phyloP scores from a whole-genome alignment of 495 filamentous ascomycete genomes.

The Penicillium malachiteum region DNA sequence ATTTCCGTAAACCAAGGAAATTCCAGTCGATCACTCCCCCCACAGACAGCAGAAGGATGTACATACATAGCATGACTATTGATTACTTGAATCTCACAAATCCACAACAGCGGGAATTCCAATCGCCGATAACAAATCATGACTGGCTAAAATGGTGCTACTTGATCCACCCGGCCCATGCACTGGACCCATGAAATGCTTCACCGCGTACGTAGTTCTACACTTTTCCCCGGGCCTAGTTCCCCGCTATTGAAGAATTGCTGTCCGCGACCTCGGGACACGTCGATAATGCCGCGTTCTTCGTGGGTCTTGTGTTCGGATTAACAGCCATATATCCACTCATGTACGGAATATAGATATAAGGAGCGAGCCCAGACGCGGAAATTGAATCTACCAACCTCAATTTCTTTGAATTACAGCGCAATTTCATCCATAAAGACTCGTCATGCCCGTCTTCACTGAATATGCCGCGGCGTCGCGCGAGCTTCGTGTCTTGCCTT shows the following conservation, averaged over 20 bases:
- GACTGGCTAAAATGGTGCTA: constrained; percentile 3
- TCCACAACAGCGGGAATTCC: constrained; percentile 5
- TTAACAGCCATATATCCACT: no score
- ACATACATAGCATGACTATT: constrained; percentile 5
- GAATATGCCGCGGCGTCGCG: constrained; percentile 39
- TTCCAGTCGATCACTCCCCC: neutral
- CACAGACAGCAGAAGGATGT: neutral
- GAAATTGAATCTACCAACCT: neutral
- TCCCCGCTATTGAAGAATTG: constrained; percentile 9
- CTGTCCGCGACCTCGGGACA: neutral
- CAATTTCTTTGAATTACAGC: neutral
- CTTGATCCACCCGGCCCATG: constrained; percentile 13
- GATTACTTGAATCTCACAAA: constrained; percentile 28
- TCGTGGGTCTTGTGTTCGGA: neutral
- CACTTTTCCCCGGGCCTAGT: constrained; percentile 5
- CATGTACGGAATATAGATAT: neutral
- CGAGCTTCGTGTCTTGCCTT: constrained; percentile 41
- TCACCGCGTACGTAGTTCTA: neutral
- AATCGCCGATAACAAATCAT: neutral
- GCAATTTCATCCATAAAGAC: neutral
- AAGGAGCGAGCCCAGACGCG: neutral
- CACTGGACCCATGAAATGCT: neutral
- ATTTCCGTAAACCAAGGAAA: neutral
- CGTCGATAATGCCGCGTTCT: neutral
- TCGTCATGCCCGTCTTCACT: constrained; percentile 46